Evolutionary conservation across 2,329 filamentous ascomycete genomes (phyloP).

Genomic region (Colletotrichum coccodes): DNA sequence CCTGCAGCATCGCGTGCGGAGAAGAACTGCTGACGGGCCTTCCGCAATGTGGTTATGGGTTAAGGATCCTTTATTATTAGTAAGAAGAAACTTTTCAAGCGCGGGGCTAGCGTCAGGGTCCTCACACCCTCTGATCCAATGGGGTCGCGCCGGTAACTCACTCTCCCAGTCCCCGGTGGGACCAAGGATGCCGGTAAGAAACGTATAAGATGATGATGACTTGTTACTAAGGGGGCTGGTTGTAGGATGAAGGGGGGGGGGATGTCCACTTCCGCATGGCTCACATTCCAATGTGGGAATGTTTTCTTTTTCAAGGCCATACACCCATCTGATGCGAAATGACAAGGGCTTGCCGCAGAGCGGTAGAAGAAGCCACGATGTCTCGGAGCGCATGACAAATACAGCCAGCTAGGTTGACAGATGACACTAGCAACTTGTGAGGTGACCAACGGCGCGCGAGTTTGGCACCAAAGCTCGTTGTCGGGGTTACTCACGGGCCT

Average conservation of each 20-base stretch:
- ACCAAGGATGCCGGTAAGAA: not conserved
- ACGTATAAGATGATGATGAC: not conserved
- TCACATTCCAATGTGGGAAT: not conserved
- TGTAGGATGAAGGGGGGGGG: too few species aligned
- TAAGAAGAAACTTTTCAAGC: not conserved
- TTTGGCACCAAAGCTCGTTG: not conserved
- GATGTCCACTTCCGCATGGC: not conserved
- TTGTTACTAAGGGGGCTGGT: not conserved
- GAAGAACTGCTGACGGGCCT: not conserved
- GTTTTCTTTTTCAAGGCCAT: not conserved
- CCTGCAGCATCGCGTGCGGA: not conserved
- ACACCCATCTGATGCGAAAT: too few species aligned
- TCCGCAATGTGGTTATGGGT: not conserved
- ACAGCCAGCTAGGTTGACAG: not conserved
- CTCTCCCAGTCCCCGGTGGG: not conserved
- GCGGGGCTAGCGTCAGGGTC: not conserved
- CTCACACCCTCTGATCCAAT: slow-evolving; percentile 5
- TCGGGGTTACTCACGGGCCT: not conserved
- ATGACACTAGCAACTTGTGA: not conserved
- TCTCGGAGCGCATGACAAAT: not conserved
- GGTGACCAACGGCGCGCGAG: too few species aligned
- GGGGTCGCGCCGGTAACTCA: not conserved
- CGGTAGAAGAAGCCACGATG: not conserved
- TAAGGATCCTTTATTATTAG: not conserved
- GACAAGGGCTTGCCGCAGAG: too few species aligned